Percentiles rank a stretch among this genome's conserved stretches.
phyloP scores from a whole-genome alignment of 129 eudicot species.

The Silybum marianum region DNA sequence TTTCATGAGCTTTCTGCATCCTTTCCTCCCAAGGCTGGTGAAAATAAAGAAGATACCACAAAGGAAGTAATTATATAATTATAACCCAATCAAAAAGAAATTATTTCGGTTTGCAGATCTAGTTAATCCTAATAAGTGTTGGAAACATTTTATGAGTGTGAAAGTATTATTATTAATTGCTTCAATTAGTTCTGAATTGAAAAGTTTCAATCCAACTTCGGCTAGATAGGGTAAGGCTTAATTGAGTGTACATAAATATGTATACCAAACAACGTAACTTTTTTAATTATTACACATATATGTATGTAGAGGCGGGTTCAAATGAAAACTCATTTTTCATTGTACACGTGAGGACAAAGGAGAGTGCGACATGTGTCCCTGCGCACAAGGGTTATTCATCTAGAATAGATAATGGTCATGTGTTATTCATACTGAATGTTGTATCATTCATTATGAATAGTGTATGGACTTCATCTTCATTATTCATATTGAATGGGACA shows the following conservation, averaged over 20 bases:
- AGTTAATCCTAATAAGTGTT: background rate
- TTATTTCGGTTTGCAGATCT: no score
- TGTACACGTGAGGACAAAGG: no score
- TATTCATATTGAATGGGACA: no score
- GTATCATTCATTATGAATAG: no score
- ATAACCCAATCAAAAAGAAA: background rate
- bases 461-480: no score
- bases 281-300: no score
- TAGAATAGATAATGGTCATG: no score
- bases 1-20: constrained; percentile 39
- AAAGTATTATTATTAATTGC: background rate
- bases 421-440: no score
- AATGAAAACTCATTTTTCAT: no score
- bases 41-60: constrained; percentile 3
- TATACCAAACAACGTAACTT: background rate
- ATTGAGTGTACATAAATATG: background rate
- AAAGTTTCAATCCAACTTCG: background rate
- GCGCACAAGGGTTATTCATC: no score
- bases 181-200: background rate
- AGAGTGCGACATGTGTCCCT: no score
- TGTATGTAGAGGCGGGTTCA: no score
- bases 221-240: background rate
- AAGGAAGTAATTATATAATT: background rate
- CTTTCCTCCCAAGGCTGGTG: constrained; percentile 58
- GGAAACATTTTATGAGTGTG: background rate